Evolutionary conservation across 2,329 filamentous ascomycete species (phyloP).

Genomic region (Exophiala lecanii-corni): DNA sequence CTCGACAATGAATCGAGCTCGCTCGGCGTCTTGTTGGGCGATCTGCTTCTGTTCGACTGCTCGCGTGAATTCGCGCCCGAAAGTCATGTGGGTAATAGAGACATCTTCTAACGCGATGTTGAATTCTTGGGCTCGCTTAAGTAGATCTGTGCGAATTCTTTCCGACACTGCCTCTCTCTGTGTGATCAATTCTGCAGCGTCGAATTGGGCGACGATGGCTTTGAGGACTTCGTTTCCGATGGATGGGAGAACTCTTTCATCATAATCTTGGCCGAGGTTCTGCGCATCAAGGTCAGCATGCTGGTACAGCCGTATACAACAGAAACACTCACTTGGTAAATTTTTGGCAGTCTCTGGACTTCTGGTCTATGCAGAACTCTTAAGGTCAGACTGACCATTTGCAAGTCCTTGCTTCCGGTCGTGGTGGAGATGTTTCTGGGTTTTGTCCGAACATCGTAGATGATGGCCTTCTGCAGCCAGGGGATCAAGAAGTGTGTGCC

Average conservation of each 20-base stretch:
- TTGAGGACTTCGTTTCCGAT: conserved; percentile 99
- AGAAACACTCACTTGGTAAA: conserved; percentile 75
- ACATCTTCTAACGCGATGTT: conserved; percentile 99
- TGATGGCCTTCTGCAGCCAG: conserved; percentile 90
- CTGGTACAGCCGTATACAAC: neutral
- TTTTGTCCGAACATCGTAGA: conserved; percentile 97
- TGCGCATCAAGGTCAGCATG: conserved; percentile 36
- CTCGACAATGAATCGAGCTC: conserved; percentile 96
- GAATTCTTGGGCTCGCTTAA: conserved; percentile 91
- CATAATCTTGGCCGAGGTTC: conserved; percentile 97
- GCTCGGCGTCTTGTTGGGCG: conserved; percentile 96
- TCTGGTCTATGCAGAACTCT: conserved; percentile 92
- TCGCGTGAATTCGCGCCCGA: conserved; percentile 97
- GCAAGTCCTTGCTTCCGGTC: conserved; percentile 96
- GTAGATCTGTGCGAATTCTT: conserved; percentile 86
- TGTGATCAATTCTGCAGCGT: conserved; percentile 96
- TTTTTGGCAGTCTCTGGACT: conserved; percentile 87
- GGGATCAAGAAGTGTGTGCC: conserved; percentile 95
- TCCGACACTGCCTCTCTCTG: conserved; percentile 96
- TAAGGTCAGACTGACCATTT: conserved; percentile 98
- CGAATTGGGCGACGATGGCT: conserved; percentile 97
- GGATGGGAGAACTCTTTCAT: conserved; percentile 94
- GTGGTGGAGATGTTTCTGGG: conserved; percentile 96
- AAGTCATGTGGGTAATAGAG: conserved; percentile 99
- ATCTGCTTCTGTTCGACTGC: conserved; percentile 99